A percentile compares a stretch with the other conserved stretches of the same genome.
phyloP scores from a whole-genome alignment of 495 filamentous ascomycete genomes.

The Lasiosphaeria ovina region DNA sequence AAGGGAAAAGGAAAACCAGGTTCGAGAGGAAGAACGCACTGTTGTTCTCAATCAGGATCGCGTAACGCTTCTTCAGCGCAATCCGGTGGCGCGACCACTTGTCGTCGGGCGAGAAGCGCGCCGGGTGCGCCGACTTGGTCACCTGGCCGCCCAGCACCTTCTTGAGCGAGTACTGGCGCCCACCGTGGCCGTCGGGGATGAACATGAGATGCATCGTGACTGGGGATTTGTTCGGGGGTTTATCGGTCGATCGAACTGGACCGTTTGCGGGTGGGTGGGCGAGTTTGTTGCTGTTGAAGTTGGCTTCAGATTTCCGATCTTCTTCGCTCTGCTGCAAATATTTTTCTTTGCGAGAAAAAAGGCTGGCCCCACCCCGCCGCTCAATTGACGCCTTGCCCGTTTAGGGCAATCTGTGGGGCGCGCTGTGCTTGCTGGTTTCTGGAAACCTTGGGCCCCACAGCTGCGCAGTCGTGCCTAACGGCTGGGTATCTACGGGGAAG shows the following conservation, averaged over 20 bases:
- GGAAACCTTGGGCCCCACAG: too few relatives aligned
- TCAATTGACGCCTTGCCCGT: not conserved
- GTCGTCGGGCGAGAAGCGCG: constrained; percentile 95
- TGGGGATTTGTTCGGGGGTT: constrained; percentile 2
- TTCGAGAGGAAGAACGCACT: constrained; percentile 47
- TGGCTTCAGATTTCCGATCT: not conserved
- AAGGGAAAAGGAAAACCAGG: not conserved
- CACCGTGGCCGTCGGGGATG: constrained; percentile 72
- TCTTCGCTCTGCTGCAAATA: not conserved
- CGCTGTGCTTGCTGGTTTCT: not conserved
- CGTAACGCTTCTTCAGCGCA: constrained; percentile 88
- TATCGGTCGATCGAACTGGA: not conserved
- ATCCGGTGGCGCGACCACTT: constrained; percentile 95
- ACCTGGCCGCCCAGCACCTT: constrained; percentile 75
- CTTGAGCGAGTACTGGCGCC: constrained; percentile 78
- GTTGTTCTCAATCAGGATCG: constrained; percentile 80
- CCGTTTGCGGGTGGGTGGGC: constrained; percentile 8
- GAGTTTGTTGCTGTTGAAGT: not conserved
- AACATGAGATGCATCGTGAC: constrained; percentile 80
- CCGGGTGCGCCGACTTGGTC: constrained; percentile 94
- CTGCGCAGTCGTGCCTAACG: too few relatives aligned
- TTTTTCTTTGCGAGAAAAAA: not conserved
- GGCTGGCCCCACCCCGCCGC: not conserved
- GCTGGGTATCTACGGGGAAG: too few relatives aligned
- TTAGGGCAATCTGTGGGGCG: not conserved